Base-by-base conservation (phyloP, 2,329 filamentous ascomycete species). In the Botrytis porri region DNA sequence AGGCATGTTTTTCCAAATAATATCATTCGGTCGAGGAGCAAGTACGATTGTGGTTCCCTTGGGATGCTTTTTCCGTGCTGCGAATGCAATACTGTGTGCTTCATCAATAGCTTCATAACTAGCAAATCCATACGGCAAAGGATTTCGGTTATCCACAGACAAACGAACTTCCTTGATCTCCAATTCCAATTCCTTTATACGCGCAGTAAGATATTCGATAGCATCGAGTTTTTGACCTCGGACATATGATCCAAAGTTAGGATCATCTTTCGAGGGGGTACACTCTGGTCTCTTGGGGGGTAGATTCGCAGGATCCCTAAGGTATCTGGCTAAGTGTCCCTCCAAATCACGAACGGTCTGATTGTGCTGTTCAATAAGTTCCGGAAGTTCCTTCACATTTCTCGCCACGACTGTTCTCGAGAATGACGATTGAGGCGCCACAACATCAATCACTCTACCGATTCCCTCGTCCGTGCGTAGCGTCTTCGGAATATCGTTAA, bases 1-100 rank as follows among this genome's bases (percentile, higher is more conserved):
- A 9, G 89, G 87, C 84, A 99, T 88, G 79, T 99, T 99, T 81
- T 94, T 92, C 96, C 96, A 99, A 76, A 99, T 97, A 70, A 99
- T 88, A 81, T 98, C 95, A 80, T 93, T 94, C 4, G 96, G 95
- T 73, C 90, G 89, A 3, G 96, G 94, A 1, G 96, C 95, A 22
- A 98, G 86, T 9, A 84, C 86, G 72, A 99, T 89, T 0, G 88
- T 92, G 0, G 94, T 90, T 8, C 93, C 93, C 59, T 93, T 87
- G 0, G 93, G 93, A 77, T 92, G 92, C 84, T 96, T 96, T 66
- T 90, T 93, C 73, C 92, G 92, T 35, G 92, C 89, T 16, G 90
- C 88, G 82, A 92, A 97, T 18, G 95, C 96, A 75, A 97, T 94
- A 32, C 88, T 89, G 80, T 99, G 96, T 0, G 96, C 94, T 78